Conservation (phyloP, 331 rosid genomes). For the Quercus lobata region DNA sequence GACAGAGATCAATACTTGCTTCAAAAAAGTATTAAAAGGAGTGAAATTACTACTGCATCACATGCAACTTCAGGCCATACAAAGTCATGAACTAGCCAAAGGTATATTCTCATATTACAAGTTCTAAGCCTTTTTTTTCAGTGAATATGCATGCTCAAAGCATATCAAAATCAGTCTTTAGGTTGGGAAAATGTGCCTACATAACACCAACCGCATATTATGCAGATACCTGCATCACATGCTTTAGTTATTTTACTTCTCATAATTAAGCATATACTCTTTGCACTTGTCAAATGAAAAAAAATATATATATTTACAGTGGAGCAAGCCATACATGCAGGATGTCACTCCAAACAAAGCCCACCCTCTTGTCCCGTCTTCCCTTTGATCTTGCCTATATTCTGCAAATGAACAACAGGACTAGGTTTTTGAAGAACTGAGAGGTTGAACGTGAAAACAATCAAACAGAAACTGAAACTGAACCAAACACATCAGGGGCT, state of each 20-base stretch:
- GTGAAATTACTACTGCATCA: neutral
- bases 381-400: conserved; percentile 47
- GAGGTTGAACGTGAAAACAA: neutral
- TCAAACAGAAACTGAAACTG: neutral
- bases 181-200: neutral
- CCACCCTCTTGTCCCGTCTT: conserved; percentile 72
- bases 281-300: neutral
- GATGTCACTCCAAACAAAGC: conserved; percentile 81
- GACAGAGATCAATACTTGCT: neutral
- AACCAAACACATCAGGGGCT: neutral
- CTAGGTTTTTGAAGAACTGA: conserved; percentile 2
- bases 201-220: neutral
- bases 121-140: neutral
- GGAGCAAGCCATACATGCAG: conserved; percentile 65
- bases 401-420: conserved; percentile 54
- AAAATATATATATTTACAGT: neutral
- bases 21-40: neutral
- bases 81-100: neutral
- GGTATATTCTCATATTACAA: neutral
- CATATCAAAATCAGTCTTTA: neutral
- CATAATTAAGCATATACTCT: conserved; percentile 1
- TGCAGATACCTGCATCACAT: conserved; percentile 13
- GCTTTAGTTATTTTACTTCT: conserved; percentile 8
- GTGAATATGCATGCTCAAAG: neutral
- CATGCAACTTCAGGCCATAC: neutral